phyloP scores from a whole-genome alignment of 2,329 filamentous ascomycete genomes.

The Verticillium tricorpus region DNA sequence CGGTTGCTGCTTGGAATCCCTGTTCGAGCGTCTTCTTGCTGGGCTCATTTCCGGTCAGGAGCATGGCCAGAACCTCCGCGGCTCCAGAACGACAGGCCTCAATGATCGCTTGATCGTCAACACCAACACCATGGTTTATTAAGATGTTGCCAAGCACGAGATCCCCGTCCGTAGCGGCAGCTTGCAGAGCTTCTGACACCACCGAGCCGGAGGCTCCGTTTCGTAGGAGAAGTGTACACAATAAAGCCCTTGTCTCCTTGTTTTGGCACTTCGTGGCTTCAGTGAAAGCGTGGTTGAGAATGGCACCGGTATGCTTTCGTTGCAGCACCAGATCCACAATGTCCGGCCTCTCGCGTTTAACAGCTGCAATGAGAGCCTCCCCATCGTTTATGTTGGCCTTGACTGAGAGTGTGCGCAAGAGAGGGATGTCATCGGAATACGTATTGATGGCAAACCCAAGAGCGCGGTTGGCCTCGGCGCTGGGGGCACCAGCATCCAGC shows the following conservation, averaged over 20 bases:
- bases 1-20: slow-evolving; percentile 52
- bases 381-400: slow-evolving; percentile 47
- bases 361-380: slow-evolving; percentile 40
- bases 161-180: slow-evolving; percentile 49
- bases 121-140: slow-evolving; percentile 45
- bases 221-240: slow-evolving; percentile 40
- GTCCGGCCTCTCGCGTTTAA: slow-evolving; percentile 40
- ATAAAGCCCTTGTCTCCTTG: slow-evolving; percentile 31
- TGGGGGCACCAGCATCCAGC: slow-evolving; percentile 42
- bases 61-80: slow-evolving; percentile 42
- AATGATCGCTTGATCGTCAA: slow-evolving; percentile 49
- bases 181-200: slow-evolving; percentile 45
- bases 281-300: slow-evolving; percentile 36
- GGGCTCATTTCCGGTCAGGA: slow-evolving; percentile 38
- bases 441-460: slow-evolving; percentile 44
- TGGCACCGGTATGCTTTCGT: slow-evolving; percentile 28
- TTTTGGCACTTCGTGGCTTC: slow-evolving; percentile 38
- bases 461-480: slow-evolving; percentile 44
- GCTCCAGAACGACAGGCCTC: slow-evolving; percentile 49
- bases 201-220: slow-evolving; percentile 39
- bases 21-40: slow-evolving; percentile 39
- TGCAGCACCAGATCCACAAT: slow-evolving; percentile 41
- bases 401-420: slow-evolving; percentile 39
- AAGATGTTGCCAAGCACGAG: slow-evolving; percentile 45
- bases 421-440: slow-evolving; percentile 41